Base-by-base conservation (phyloP, 2,329 filamentous ascomycete genomes). In the Dactylella cylindrospora region DNA sequence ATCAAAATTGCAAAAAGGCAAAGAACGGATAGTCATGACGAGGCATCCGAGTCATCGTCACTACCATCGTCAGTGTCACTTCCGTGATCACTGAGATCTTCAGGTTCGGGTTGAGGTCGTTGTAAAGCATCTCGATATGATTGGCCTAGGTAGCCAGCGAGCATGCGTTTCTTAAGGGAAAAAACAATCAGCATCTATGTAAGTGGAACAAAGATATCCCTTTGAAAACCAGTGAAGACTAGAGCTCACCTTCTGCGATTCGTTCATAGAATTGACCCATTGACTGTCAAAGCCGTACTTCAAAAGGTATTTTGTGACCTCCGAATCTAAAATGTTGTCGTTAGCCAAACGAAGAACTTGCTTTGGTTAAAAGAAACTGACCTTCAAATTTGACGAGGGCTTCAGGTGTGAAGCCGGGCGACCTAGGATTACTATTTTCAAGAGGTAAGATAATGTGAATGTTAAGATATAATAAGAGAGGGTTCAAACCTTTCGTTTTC, bases 91-190 rank as follows among this genome's bases (percentile, higher is more conserved):
- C 49, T 54, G 25, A 22, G 36, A 20, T 61, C 36, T 13, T 60
- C 44, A 12, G 49, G 36, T 35, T 39, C 31, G n/a, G 31, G 38
- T 46, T 44, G 49, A 44, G 57, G 57, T 50, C 46, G 53, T 54
- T 49, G 49, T 49, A 62, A 32, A 15, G 57, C 57, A 40, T 62
- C 57, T 43, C 57, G 57, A 45, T 54, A 62, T 54, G 57, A 62
- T 54, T 62, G 57, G 57, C 57, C 57, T 25, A 62, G 57, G 23
- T 54, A 62, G 13, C 57, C 57, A 10, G 57, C 57, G 25, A 62
- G 45, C 57, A 62, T 62, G n/a, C 57, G 57, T 62, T 62, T 62
- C 57, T 62, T 20, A 32, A 23, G 49, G 39, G 10, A 17, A 25
- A 32, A n/a, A n/a, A n/a, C n/a, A n/a, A 25, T 62, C 50, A 62